Evolutionary conservation across 1,284 basidiomycete genomes (phyloP).

Genomic region (Anthracocystis walkeri): DNA sequence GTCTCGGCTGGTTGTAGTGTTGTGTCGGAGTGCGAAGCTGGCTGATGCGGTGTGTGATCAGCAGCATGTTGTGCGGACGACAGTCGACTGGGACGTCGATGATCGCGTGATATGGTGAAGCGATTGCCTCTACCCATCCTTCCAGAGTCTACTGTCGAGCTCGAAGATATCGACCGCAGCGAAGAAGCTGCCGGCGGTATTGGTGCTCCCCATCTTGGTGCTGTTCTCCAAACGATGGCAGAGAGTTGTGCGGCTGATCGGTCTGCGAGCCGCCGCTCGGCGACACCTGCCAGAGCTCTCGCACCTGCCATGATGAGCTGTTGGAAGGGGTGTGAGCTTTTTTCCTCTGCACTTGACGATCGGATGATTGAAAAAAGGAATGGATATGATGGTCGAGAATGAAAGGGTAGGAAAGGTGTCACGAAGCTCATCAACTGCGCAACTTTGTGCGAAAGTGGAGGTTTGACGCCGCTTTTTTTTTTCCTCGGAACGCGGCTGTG

Average conservation of each 20-base stretch:
- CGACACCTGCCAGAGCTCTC: conserved; percentile 10
- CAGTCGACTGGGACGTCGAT: conserved; percentile 8
- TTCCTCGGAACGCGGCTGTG: conserved; percentile 12
- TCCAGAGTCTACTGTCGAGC: not conserved
- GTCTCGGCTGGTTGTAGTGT: not conserved
- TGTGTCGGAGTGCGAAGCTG: not conserved
- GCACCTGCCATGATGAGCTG: conserved; percentile 11
- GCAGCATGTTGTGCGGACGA: conserved; percentile 1
- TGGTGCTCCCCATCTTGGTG: conserved; percentile 4
- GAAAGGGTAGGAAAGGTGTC: not conserved
- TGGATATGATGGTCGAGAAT: not conserved
- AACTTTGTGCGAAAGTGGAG: conserved; percentile 20
- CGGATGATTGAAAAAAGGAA: not conserved
- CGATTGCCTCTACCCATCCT: conserved; percentile 15
- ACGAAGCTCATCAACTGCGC: conserved; percentile 6
- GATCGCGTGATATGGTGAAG: conserved; percentile 15
- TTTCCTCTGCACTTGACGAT: not conserved
- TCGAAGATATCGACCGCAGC: conserved; percentile 7
- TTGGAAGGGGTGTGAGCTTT: no score
- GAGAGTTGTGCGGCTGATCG: not conserved
- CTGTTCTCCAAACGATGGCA: not conserved
- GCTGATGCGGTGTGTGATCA: not conserved
- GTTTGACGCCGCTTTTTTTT: conserved; percentile 8
- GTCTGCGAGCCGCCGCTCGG: conserved; percentile 16
- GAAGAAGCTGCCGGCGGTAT: not conserved